Base-by-base conservation (phyloP, 345 rosid genomes). In the Gynandropsis gynandra region DNA sequence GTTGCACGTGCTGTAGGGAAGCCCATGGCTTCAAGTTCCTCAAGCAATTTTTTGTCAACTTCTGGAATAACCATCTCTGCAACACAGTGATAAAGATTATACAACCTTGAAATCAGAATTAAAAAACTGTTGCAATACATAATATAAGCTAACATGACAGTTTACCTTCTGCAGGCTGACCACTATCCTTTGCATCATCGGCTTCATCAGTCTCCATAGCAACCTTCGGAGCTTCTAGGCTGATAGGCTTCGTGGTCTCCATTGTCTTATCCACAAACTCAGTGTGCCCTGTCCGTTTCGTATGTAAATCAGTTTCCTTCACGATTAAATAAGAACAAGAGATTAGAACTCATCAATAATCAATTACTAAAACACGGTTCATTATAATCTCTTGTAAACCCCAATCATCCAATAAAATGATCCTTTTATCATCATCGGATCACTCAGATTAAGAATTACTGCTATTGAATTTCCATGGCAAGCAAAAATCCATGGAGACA, bases 221-320 rank as follows among this genome's bases (percentile, higher is more conserved):
- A 54, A 46, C 77, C 69, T 79, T 92, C 5, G 98, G 93, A 59
- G 69, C 90, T 79, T 87, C 95, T 61, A 92, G 73, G 71, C 75
- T 82, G 72, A 92, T 85, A 16, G 88, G 96, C 64, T 82, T 79
- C 33, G 80, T 66, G 4, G 88, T 68, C 76, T 92, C 98, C 33
- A 68, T 52, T 53, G 97, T 87, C 75, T 79, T 87, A 67, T 87
- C 98, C 5, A 52, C 79, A 67, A 87, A 92, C 67, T 85, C 90
- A 8, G 86, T 72, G 66, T 87, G 98, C 55, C 98, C 98, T 9
- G 97, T 92, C 63, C 98, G 76, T 75, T 92, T 92, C 7, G 83
- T 87, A 66, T 92, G 98, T 87, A 87, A 72, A 74, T 87, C 94
- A 41, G 78, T 82, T 68, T 92, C 98, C 98, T 92, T 68, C 62